Evolutionary conservation across 108 stramenopile genomes (phyloP).

Genomic region (Nitzschia sp.): DNA sequence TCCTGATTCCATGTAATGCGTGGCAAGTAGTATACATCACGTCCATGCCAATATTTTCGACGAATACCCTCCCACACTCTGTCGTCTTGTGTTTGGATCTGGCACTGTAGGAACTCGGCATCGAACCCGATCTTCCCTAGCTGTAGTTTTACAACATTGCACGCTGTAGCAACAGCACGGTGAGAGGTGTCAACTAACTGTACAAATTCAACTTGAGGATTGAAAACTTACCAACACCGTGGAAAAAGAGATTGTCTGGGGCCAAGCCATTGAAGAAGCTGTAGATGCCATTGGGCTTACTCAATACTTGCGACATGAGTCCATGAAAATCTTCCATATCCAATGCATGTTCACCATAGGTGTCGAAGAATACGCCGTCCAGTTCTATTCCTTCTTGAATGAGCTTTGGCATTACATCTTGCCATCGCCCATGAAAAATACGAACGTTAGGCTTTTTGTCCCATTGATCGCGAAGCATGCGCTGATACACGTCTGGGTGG

Average conservation of each 20-base stretch:
- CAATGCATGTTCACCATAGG: conserved; percentile 88
- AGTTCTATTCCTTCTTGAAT: conserved; percentile 53
- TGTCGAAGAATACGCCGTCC: conserved; percentile 93
- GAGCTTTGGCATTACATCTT: conserved; percentile 73
- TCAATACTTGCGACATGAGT: conserved; percentile 46
- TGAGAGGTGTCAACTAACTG: background rate
- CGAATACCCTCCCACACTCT: conserved; percentile 88
- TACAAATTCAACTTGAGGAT: background rate
- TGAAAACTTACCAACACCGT: conserved; percentile 65
- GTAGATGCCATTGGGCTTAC: conserved; percentile 78
- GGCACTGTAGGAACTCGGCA: conserved; percentile 71
- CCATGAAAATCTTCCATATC: conserved; percentile 90
- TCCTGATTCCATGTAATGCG: conserved; percentile 64
- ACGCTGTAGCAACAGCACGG: conserved; percentile 29
- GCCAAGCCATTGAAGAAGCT: conserved; percentile 93
- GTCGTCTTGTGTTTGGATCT: conserved; percentile 70
- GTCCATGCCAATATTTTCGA: conserved; percentile 89
- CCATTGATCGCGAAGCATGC: conserved; percentile 83
- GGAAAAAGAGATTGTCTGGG: conserved; percentile 94
- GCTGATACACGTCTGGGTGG: conserved; percentile 83
- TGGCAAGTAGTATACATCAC: conserved; percentile 88
- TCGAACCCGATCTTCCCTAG: conserved; percentile 74
- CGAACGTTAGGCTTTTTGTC: conserved; percentile 71
- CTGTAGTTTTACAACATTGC: conserved; percentile 79
- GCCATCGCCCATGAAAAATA: conserved; percentile 86